These are phyloP conservation scores for Ceratocystis eucalypticola DNA, from an alignment of 2,329 filamentous ascomycete species.

Conservation along the genomic window DNA sequence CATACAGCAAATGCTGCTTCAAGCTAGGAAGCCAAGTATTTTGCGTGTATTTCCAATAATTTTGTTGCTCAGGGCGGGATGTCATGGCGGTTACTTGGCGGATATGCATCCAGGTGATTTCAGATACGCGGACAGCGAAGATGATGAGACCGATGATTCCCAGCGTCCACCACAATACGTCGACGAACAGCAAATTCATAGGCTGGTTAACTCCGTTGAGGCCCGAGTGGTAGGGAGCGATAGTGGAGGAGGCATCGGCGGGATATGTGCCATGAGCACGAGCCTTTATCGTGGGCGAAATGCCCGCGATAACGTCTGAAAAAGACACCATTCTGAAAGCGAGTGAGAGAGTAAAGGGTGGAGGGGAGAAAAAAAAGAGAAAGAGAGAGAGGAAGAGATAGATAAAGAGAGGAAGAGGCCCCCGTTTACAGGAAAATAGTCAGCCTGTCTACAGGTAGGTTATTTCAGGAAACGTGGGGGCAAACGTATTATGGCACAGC, in stretches of 20 bases:
- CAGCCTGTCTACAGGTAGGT: not conserved
- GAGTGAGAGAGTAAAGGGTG: not conserved
- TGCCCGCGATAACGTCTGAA: constrained; percentile 15
- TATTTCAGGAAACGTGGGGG: not conserved
- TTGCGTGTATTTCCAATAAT: constrained; percentile 45
- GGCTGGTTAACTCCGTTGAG: constrained; percentile 48
- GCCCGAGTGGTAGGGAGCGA: constrained; percentile 41
- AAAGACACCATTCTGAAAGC: constrained; percentile 7
- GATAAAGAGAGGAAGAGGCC: not conserved
- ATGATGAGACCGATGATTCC: constrained; percentile 43
- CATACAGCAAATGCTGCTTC: constrained; percentile 48
- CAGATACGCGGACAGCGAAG: constrained; percentile 38
- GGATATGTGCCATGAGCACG: constrained; percentile 23
- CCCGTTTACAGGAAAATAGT: not conserved
- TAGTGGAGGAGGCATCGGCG: constrained; percentile 31
- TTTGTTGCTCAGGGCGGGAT: constrained; percentile 37
- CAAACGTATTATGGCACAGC: constrained; percentile 6
- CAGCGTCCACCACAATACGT: constrained; percentile 47
- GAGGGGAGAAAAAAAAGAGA: constrained; percentile 3
- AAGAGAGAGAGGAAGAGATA: constrained; percentile 1
- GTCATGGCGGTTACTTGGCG: constrained; percentile 48
- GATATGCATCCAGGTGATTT: constrained; percentile 42
- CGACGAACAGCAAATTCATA: constrained; percentile 43
- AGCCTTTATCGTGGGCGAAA: constrained; percentile 26
- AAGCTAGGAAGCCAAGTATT: constrained; percentile 47